Evolutionary conservation across 352 stramenopile genomes (phyloP).

Genomic region (Blastocystis sp.): DNA sequence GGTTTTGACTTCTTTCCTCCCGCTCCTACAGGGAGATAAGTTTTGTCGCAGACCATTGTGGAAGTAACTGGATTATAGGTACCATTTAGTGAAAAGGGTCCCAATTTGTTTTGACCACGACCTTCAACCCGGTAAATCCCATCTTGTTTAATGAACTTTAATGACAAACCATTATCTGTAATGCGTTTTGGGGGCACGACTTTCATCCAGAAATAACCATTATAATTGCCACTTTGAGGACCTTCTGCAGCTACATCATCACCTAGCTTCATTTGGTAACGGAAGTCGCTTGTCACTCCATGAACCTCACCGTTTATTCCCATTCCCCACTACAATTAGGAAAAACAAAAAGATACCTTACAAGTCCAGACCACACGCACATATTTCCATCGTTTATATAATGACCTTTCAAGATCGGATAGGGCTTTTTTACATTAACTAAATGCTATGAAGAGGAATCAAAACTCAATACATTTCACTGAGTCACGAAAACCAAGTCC

Average conservation of each 20-base stretch:
- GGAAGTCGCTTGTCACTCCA: conserved; percentile 62
- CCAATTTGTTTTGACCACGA: conserved; percentile 34
- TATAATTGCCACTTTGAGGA: conserved; percentile 43
- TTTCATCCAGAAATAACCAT: conserved; percentile 67
- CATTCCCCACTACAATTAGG: conserved; percentile 63
- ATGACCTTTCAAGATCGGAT: conserved; percentile 38
- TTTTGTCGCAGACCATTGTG: conserved; percentile 56
- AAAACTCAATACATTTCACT: not conserved
- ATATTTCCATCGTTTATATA: conserved; percentile 52
- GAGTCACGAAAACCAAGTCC: not conserved
- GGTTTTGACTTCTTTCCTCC: not conserved
- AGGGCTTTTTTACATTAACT: conserved; percentile 25
- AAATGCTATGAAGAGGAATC: not conserved
- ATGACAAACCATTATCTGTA: conserved; percentile 35
- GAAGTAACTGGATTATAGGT: conserved; percentile 28
- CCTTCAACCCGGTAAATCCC: conserved; percentile 6
- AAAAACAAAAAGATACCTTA: not conserved
- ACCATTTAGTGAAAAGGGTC: conserved; percentile 26
- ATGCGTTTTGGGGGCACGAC: conserved; percentile 2
- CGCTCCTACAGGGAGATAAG: not conserved
- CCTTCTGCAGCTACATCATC: not conserved
- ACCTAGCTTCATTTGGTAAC: conserved; percentile 35
- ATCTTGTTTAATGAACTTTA: conserved; percentile 35
- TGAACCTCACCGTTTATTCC: conserved; percentile 10
- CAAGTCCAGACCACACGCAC: conserved; percentile 31